Conservation (phyloP, 2,329 filamentous ascomycete genomes). For the Cladobotryum mycophilum region DNA sequence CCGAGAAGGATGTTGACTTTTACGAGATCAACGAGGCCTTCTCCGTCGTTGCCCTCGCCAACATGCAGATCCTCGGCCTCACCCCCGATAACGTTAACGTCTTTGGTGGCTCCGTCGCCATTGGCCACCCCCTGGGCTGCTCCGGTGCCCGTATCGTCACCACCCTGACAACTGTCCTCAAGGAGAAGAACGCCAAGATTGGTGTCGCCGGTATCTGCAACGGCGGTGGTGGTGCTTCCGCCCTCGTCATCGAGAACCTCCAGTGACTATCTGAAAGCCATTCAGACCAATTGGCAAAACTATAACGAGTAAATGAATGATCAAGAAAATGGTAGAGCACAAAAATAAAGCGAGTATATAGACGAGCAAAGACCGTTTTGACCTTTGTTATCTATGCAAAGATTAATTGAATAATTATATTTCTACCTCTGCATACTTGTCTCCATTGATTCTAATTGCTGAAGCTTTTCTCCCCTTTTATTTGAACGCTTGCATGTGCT, state of each 20-base stretch:
- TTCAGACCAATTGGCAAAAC: neutral
- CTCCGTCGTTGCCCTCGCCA: constrained; percentile 90
- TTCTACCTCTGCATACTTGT: too few species aligned
- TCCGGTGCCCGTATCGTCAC: constrained; percentile 91
- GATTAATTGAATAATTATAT: too few species aligned
- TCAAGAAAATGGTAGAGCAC: too few species aligned
- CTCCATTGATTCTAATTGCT: too few species aligned
- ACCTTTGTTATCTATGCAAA: too few species aligned
- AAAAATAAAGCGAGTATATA: too few species aligned
- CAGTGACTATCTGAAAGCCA: constrained; percentile 35
- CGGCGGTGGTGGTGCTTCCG: constrained; percentile 90
- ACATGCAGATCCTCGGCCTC: constrained; percentile 84
- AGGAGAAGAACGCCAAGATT: constrained; percentile 87
- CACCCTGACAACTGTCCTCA: constrained; percentile 81
- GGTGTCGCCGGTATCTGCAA: constrained; percentile 96
- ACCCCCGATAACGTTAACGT: constrained; percentile 86
- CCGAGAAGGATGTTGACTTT: constrained; percentile 72
- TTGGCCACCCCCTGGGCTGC: constrained; percentile 90
- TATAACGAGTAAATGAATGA: too few species aligned
- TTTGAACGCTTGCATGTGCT: too few species aligned
- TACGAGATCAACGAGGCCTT: constrained; percentile 99
- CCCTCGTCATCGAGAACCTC: constrained; percentile 78
- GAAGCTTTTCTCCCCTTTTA: too few species aligned
- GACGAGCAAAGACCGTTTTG: too few species aligned
- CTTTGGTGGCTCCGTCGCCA: constrained; percentile 88